These are phyloP conservation scores for Xylariaceae sp. DNA, from an alignment of 2,329 filamentous ascomycete species.

Conservation along the genomic window DNA sequence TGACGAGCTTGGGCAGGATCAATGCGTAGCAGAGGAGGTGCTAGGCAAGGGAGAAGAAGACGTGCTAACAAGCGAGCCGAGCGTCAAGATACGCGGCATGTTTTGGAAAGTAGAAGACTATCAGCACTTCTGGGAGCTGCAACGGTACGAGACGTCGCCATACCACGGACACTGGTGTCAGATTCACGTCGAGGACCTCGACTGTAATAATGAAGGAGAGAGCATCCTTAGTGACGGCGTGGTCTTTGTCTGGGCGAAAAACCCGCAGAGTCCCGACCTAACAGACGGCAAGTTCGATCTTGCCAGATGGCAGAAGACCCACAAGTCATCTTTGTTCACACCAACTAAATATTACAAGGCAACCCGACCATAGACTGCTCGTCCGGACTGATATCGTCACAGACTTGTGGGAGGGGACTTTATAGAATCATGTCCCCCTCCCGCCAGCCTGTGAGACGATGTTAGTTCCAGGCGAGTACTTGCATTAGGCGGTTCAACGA, in stretches of 20 bases:
- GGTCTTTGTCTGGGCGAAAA: constrained; percentile 16
- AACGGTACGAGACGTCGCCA: constrained; percentile 8
- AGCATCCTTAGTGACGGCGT: constrained; percentile 1
- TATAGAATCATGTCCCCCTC: too few species aligned
- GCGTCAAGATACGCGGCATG: not conserved
- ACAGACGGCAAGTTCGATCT: constrained; percentile 10
- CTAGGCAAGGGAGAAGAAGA: not conserved
- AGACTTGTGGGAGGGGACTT: too few species aligned
- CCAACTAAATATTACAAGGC: not conserved
- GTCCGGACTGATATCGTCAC: too few species aligned
- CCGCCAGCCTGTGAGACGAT: too few species aligned
- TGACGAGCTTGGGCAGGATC: not conserved
- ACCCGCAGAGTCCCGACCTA: constrained; percentile 4
- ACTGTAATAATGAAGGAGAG: not conserved
- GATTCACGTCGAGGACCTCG: not conserved
- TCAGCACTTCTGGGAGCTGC: constrained; percentile 5
- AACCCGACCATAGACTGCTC: not conserved
- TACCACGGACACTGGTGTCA: constrained; percentile 1
- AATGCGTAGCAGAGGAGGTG: not conserved
- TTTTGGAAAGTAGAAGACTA: constrained; percentile 8
- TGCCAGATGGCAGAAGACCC: not conserved
- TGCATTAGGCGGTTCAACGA: not conserved
- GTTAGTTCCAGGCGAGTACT: too few species aligned
- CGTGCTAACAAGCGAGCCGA: not conserved
- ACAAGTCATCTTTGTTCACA: not conserved